A percentile compares a stretch with the other conserved stretches of the same genome.
Conservation (phyloP, 139 green algal genomes). For the Chlorella sp. region DNA sequence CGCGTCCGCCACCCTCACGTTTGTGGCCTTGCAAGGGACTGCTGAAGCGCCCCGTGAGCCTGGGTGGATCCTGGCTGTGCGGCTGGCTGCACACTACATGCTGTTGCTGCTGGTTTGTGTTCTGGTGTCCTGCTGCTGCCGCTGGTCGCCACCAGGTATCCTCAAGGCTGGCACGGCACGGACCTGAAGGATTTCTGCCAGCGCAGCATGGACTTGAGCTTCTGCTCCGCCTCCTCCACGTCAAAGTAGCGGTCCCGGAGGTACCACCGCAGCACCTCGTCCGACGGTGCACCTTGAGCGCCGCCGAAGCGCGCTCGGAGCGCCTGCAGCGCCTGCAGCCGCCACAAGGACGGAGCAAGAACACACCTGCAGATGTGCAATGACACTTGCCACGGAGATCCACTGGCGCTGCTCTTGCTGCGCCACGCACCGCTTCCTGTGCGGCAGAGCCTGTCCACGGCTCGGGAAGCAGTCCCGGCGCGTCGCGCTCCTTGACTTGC, state of each 20-base stretch:
- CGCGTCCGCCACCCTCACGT: no score
- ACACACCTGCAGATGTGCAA: not conserved
- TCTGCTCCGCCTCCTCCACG: conserved; percentile 68
- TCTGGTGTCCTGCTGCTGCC: not conserved
- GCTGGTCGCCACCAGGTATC: no score
- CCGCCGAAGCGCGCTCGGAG: conserved; percentile 31
- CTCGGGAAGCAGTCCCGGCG: conserved; percentile 5
- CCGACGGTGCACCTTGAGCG: conserved; percentile 18
- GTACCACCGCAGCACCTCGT: conserved; percentile 66
- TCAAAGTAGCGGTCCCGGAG: conserved; percentile 74
- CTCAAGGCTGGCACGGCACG: no score
- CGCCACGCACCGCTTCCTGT: conserved; percentile 15
- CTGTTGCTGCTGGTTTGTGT: not conserved
- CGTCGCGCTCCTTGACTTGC: no score
- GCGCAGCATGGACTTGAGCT: conserved; percentile 57
- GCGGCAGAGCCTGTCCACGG: conserved; percentile 13
- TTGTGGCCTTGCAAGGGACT: not conserved
- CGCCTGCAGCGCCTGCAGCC: conserved; percentile 37
- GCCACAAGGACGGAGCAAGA: not conserved
- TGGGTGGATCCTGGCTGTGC: not conserved
- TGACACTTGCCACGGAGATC: not conserved
- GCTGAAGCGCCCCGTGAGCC: not conserved
- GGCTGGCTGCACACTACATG: not conserved
- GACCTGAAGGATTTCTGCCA: conserved; percentile 67
- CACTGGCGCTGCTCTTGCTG: not conserved